phyloP scores from a whole-genome alignment of 2,329 filamentous ascomycete genomes.

The Cucurbitaria berberidis region DNA sequence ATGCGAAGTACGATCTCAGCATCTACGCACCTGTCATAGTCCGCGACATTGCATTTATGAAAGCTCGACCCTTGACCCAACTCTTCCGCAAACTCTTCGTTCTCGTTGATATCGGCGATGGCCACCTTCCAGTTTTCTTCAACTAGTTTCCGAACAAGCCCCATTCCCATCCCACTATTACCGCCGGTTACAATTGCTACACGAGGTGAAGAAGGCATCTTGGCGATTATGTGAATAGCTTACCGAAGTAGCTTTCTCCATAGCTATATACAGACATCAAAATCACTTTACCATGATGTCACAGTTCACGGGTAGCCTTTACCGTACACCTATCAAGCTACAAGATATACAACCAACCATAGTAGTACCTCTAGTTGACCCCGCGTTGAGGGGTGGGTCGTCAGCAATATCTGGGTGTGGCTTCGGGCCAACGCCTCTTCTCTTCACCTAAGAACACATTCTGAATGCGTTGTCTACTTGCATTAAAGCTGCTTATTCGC shows the following conservation, averaged over 20 bases:
- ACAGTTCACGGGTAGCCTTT: neutral
- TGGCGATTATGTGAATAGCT: neutral
- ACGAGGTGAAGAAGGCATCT: conserved; percentile 17
- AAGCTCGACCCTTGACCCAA: conserved; percentile 33
- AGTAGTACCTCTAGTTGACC: neutral
- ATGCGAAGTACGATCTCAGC: neutral
- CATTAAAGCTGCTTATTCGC: neutral
- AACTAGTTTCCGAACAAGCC: conserved; percentile 24
- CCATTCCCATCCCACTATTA: conserved; percentile 37
- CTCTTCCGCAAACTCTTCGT: conserved; percentile 27
- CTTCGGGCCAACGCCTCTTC: neutral
- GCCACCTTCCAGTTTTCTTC: conserved; percentile 36
- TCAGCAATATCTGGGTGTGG: neutral
- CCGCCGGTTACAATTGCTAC: conserved; percentile 40
- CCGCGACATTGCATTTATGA: conserved; percentile 32
- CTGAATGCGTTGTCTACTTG: neutral
- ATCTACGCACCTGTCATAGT: conserved; percentile 30
- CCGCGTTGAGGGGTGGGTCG: neutral
- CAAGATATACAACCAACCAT: neutral
- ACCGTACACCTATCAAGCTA: neutral
- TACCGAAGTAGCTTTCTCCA: neutral
- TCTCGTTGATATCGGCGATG: conserved; percentile 35
- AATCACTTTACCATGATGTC: neutral
- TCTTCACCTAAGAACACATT: neutral
- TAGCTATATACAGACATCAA: neutral